These are phyloP conservation scores for Inonotus obliquus DNA, from an alignment of 1,284 basidiomycete genomes.

Conservation along the genomic window DNA sequence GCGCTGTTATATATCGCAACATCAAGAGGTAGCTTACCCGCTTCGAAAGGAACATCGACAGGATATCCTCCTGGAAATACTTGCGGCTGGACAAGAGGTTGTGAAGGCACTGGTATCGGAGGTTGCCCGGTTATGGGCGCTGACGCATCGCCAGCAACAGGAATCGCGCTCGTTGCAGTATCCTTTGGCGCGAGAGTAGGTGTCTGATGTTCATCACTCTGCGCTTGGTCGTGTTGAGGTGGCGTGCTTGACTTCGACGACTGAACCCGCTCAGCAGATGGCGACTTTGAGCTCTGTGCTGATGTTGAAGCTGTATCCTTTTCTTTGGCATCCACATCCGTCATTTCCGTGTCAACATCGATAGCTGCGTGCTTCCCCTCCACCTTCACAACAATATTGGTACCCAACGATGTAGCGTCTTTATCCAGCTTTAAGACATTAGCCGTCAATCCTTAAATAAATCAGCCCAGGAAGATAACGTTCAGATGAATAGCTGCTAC, in stretches of 20 bases:
- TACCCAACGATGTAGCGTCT: background rate
- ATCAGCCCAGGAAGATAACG: background rate
- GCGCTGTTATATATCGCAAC: conserved; percentile 93
- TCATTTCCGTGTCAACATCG: conserved; percentile 9
- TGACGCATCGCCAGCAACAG: background rate
- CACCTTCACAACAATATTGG: background rate
- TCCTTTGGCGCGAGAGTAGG: conserved; percentile 23
- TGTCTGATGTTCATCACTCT: background rate
- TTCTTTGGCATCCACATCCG: conserved; percentile 8
- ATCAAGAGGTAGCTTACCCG: conserved; percentile 89
- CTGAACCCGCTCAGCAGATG: background rate
- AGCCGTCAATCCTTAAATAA: background rate
- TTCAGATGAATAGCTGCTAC: background rate
- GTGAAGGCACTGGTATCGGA: background rate
- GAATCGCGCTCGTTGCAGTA: background rate
- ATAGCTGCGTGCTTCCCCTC: conserved; percentile 8
- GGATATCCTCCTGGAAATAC: conserved; percentile 31
- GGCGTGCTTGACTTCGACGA: background rate
- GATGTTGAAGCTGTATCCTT: background rate
- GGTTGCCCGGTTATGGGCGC: background rate
- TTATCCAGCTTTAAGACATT: background rate
- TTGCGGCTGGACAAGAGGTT: background rate
- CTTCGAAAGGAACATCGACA: conserved; percentile 80
- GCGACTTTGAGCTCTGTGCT: background rate
- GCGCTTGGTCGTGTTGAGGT: background rate